phyloP scores from a whole-genome alignment of 2,329 filamentous ascomycete genomes.

The Fusarium bulbicola region DNA sequence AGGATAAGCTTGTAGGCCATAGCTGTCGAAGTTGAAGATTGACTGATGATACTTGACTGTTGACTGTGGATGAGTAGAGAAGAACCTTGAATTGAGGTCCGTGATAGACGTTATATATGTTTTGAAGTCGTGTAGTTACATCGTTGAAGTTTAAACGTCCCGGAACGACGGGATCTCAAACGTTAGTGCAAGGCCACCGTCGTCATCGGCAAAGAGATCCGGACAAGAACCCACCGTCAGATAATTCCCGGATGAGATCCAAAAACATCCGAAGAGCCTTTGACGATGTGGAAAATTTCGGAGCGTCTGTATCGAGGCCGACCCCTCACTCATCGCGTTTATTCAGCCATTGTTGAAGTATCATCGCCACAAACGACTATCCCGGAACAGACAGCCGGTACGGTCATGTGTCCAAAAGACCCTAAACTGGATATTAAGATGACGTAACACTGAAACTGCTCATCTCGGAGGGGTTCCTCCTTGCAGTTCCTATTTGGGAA shows the following conservation, averaged over 20 bases:
- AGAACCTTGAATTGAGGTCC: not conserved
- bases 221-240: not conserved
- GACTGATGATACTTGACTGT: not conserved
- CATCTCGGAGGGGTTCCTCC: slow-evolving; percentile 32
- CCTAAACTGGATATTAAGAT: not conserved
- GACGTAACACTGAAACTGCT: slow-evolving; percentile 16
- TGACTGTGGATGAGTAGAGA: not conserved
- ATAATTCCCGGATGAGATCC: slow-evolving; percentile 4
- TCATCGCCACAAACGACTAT: not conserved
- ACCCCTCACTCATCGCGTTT: not conserved
- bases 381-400: slow-evolving; percentile 2
- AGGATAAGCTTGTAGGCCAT: slow-evolving; percentile 34
- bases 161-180: slow-evolving; percentile 31
- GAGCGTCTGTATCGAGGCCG: slow-evolving; percentile 9
- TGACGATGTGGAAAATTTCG: slow-evolving; percentile 7
- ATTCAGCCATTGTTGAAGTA: not conserved
- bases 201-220: not conserved
- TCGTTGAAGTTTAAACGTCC: not conserved
- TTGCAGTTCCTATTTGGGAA: slow-evolving; percentile 21
- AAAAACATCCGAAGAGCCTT: not conserved
- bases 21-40: not conserved
- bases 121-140: not conserved
- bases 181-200: not conserved
- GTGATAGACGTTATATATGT: slow-evolving; percentile 17
- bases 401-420: not conserved